Conservation (phyloP, 108 stramenopile species). For the Nitzschia putrida region DNA sequence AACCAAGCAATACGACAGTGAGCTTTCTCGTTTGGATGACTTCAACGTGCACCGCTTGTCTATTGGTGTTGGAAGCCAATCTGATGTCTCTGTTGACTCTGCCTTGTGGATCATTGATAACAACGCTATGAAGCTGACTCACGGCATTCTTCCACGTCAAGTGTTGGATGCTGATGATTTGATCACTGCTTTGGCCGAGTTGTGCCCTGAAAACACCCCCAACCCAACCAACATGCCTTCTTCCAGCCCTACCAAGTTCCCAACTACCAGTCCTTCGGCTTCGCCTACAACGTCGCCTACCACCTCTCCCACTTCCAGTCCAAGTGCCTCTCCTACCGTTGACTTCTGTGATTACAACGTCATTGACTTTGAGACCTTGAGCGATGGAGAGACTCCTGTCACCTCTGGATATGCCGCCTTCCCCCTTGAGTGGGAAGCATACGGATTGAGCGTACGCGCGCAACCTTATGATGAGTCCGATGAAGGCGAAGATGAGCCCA, state of each 20-base stretch:
- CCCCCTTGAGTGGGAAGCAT: background rate
- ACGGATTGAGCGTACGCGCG: background rate
- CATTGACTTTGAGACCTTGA: slow-evolving; percentile 4
- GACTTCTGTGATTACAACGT: slow-evolving; percentile 8
- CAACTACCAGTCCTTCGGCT: slow-evolving; percentile 3
- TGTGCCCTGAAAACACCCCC: slow-evolving; percentile 23
- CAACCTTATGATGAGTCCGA: background rate
- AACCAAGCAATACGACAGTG: slow-evolving; percentile 19
- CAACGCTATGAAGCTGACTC: background rate
- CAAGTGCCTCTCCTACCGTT: slow-evolving; percentile 5
- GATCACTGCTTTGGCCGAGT: slow-evolving; percentile 2
- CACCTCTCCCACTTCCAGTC: slow-evolving; percentile 2
- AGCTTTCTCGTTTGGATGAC: slow-evolving; percentile 17
- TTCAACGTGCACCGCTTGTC: slow-evolving; percentile 27
- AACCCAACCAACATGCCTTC: slow-evolving; percentile 11
- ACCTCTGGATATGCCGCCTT: background rate
- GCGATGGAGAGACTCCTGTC: background rate
- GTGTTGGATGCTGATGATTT: slow-evolving; percentile 11
- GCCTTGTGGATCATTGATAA: slow-evolving; percentile 29
- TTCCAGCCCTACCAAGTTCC: slow-evolving; percentile 6
- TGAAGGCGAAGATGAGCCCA: background rate
- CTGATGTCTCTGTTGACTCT: slow-evolving; percentile 20
- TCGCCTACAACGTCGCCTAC: slow-evolving; percentile 12
- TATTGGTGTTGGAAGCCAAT: slow-evolving; percentile 36
- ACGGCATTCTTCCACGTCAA: slow-evolving; percentile 9